Evolutionary conservation across 1,284 basidiomycete species (phyloP).

Genomic region (Sanghuangporus baumii): DNA sequence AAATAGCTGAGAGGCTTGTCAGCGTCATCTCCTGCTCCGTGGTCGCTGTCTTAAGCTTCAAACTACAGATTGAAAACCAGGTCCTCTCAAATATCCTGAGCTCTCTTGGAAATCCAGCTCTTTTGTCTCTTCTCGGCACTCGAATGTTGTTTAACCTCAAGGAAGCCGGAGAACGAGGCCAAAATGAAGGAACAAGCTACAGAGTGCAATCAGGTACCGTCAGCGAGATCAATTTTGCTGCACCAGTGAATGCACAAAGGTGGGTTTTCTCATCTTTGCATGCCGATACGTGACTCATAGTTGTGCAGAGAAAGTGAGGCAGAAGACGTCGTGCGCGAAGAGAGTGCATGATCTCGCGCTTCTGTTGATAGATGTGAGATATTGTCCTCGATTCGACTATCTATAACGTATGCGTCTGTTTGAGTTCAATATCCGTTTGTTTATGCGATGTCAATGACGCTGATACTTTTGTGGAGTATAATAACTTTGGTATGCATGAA

Average conservation of each 20-base stretch:
- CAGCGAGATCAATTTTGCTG: neutral
- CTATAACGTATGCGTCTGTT: neutral
- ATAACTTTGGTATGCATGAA: too few species aligned
- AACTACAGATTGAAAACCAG: neutral
- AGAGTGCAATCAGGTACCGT: neutral
- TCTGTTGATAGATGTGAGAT: too few species aligned
- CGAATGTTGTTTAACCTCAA: neutral
- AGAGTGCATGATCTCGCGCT: neutral
- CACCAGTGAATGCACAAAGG: neutral
- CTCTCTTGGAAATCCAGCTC: conserved; percentile 6
- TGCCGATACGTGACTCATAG: too few species aligned
- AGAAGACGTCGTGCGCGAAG: neutral
- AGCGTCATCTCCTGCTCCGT: neutral
- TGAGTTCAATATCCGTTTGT: neutral
- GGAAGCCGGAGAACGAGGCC: neutral
- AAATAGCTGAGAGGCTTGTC: neutral
- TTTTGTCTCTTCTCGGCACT: neutral
- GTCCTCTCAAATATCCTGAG: neutral
- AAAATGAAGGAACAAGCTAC: neutral
- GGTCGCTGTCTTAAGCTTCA: neutral
- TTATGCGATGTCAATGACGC: too few species aligned
- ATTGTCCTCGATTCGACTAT: neutral
- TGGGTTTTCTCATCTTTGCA: neutral
- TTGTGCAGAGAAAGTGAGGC: neutral
- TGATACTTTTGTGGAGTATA: too few species aligned